These are phyloP conservation scores for Lagenaria siceraria DNA, from an alignment of 306 rosid genomes.

Conservation along the genomic window DNA sequence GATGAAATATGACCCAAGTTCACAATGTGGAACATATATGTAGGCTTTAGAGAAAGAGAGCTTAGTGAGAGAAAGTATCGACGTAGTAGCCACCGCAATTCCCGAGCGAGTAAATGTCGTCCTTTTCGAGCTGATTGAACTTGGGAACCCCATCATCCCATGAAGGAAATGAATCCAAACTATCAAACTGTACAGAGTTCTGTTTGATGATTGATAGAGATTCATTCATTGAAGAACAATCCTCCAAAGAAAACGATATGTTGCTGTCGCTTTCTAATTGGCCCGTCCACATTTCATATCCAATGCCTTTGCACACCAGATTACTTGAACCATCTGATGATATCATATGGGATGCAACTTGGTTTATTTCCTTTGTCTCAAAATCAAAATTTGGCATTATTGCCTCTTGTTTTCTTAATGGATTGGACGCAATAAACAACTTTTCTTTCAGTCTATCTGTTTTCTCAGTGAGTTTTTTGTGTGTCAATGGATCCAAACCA, in stretches of 20 bases:
- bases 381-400: not conserved
- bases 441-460: slow-evolving; percentile 6
- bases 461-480: slow-evolving; percentile 25
- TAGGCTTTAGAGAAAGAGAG: not conserved
- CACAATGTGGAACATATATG: not conserved
- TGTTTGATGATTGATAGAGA: slow-evolving; percentile 21
- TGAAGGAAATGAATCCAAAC: slow-evolving; percentile 37
- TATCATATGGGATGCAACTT: not conserved
- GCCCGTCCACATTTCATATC: slow-evolving; percentile 18
- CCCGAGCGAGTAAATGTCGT: not conserved
- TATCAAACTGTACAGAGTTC: slow-evolving; percentile 24
- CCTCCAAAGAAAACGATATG: slow-evolving; percentile 42
- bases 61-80: not conserved
- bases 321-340: not conserved
- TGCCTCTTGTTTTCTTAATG: slow-evolving; percentile 1
- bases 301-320: slow-evolving; percentile 1
- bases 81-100: not conserved
- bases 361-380: not conserved
- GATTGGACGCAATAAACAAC: not conserved
- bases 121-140: slow-evolving; percentile 38
- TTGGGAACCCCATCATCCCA: slow-evolving; percentile 30
- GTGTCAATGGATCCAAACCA: slow-evolving; percentile 55
- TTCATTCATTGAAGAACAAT: slow-evolving; percentile 38
- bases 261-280: slow-evolving; percentile 26
- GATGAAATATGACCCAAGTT: not conserved